A percentile compares a stretch with the other conserved stretches of the same genome.
Evolutionary conservation across 1,139 yeast species (phyloP).

Genomic region (Hemisphaericaspora lyxosophila): DNA sequence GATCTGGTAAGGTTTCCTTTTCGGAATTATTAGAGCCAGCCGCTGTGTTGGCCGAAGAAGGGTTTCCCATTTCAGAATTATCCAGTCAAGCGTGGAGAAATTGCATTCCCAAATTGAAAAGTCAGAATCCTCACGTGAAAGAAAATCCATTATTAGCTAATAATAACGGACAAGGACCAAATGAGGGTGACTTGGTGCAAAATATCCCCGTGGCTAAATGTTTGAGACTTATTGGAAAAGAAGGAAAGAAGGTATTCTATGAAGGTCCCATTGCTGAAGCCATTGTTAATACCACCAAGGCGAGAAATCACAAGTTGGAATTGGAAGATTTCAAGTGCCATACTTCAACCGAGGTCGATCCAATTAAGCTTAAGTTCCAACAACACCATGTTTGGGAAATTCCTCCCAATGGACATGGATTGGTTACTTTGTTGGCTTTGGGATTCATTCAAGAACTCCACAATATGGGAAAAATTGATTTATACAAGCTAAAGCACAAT

Average conservation of each 20-base stretch:
- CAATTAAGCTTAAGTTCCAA: slow-evolving; percentile 50
- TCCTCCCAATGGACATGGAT: slow-evolving; percentile 81
- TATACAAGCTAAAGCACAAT: slow-evolving; percentile 56
- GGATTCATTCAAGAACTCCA: slow-evolving; percentile 64
- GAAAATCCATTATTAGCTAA: slow-evolving; percentile 37
- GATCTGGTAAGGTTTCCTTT: slow-evolving; percentile 64
- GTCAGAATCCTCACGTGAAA: slow-evolving; percentile 35
- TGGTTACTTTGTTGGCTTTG: slow-evolving; percentile 67
- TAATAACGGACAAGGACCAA: slow-evolving; percentile 45
- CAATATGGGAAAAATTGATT: slow-evolving; percentile 43
- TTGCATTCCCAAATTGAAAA: slow-evolving; percentile 35
- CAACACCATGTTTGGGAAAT: slow-evolving; percentile 63
- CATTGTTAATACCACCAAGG: slow-evolving; percentile 53
- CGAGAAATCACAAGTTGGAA: slow-evolving; percentile 56
- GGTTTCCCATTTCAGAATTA: slow-evolving; percentile 64
- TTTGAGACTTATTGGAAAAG: slow-evolving; percentile 48
- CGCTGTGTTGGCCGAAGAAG: slow-evolving; percentile 64
- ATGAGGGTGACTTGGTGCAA: slow-evolving; percentile 57
- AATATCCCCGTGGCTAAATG: slow-evolving; percentile 58
- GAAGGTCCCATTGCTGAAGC: slow-evolving; percentile 66
- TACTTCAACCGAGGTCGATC: slow-evolving; percentile 59
- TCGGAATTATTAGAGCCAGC: slow-evolving; percentile 68
- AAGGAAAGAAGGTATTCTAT: slow-evolving; percentile 68
- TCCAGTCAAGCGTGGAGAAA: slow-evolving; percentile 55
- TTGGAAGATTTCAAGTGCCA: slow-evolving; percentile 57